Evolutionary conservation across 345 rosid species (phyloP).

Genomic region (Pelargonium nanum): DNA sequence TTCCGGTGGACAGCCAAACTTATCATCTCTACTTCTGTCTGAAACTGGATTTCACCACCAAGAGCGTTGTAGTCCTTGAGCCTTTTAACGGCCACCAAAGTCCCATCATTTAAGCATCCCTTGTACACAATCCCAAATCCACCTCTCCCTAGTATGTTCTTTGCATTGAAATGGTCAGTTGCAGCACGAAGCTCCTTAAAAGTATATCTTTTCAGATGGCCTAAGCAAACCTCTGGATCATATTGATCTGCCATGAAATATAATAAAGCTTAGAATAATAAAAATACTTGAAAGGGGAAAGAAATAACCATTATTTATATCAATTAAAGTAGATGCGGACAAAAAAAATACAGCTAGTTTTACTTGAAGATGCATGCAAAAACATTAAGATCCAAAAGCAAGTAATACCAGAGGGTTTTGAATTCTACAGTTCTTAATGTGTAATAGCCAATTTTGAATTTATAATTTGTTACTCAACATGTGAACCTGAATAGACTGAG

Average conservation of each 20-base stretch:
- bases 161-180: slow-evolving; percentile 75
- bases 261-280: slow-evolving; percentile 7
- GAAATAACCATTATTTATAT: neutral
- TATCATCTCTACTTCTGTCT: slow-evolving; percentile 92
- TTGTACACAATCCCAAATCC: slow-evolving; percentile 93
- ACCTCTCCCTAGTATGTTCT: slow-evolving; percentile 86
- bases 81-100: slow-evolving; percentile 89
- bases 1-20: slow-evolving; percentile 94
- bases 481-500: too few species aligned
- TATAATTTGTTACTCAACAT: too few species aligned
- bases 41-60: slow-evolving; percentile 94
- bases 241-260: slow-evolving; percentile 59
- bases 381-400: too few species aligned
- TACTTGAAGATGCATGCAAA: too few species aligned
- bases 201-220: slow-evolving; percentile 74
- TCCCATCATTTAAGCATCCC: slow-evolving; percentile 66
- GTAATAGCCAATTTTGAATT: too few species aligned
- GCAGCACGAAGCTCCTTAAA: slow-evolving; percentile 90
- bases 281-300: neutral
- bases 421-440: too few species aligned
- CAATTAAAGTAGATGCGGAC: neutral
- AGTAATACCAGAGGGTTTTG: too few species aligned
- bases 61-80: slow-evolving; percentile 82
- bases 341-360: too few species aligned
- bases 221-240: slow-evolving; percentile 79